phyloP scores from a whole-genome alignment of 192 early-diverging fungal species.

The Piromyces finnis region DNA sequence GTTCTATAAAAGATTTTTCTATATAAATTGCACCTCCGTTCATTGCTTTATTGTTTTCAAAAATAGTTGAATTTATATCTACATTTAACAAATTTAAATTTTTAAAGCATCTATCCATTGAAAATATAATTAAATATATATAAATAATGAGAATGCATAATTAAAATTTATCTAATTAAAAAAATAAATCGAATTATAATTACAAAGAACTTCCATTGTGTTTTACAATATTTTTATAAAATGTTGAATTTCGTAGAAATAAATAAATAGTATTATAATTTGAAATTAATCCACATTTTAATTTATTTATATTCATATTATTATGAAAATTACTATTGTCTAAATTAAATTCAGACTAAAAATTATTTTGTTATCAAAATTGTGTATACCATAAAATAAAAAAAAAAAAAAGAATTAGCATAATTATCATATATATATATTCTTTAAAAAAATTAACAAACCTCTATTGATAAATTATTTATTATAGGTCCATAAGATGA shows the following conservation, averaged over 20 bases:
- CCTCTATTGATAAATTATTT: neutral
- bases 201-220: neutral
- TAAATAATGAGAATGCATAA: too few species aligned
- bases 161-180: too few species aligned
- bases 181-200: too few species aligned
- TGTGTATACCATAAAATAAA: too few species aligned
- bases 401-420: too few species aligned
- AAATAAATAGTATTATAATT: neutral
- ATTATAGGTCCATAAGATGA: neutral
- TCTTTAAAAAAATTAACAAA: neutral
- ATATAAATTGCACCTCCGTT: neutral
- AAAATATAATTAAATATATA: neutral
- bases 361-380: too few species aligned
- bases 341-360: neutral
- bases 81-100: neutral
- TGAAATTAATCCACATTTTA: neutral
- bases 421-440: too few species aligned
- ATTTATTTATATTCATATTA: neutral
- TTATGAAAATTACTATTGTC: neutral
- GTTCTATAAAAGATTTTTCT: too few species aligned
- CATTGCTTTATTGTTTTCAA: neutral
- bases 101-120: neutral
- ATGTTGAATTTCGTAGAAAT: neutral
- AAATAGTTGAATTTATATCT: neutral
- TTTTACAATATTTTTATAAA: neutral